Conservation (phyloP, 257 asterid genomes). For the Ballota nigra region DNA sequence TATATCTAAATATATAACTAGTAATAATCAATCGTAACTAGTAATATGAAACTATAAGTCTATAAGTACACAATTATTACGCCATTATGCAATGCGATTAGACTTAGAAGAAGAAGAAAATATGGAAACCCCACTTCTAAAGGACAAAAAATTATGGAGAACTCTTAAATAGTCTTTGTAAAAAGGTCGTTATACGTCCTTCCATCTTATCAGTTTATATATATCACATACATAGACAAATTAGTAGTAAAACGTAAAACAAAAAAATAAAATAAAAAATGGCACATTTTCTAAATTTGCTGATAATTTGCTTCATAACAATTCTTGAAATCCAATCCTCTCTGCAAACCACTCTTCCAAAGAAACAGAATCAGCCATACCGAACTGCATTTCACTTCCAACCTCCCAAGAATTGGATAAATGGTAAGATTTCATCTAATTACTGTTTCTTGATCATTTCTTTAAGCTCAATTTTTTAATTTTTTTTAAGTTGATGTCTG, state of each 20-base stretch:
- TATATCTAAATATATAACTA: too few species aligned
- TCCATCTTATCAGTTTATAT: background rate
- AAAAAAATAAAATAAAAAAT: background rate
- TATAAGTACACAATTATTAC: background rate
- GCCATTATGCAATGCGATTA: background rate
- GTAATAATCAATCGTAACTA: too few species aligned
- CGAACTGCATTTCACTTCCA: constrained; percentile 64
- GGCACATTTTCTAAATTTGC: constrained; percentile 16
- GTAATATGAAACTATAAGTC: too few species aligned
- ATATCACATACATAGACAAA: background rate
- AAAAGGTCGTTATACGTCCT: background rate
- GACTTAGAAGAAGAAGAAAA: background rate
- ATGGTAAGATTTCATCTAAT: constrained; percentile 23
- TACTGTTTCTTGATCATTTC: too few species aligned
- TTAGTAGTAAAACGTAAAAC: background rate
- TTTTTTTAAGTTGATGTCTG: background rate
- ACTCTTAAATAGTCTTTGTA: background rate
- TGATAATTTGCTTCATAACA: background rate
- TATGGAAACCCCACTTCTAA: background rate
- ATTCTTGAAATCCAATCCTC: constrained; percentile 13
- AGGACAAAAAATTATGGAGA: background rate
- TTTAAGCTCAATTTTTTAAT: too few species aligned
- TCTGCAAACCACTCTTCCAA: background rate
- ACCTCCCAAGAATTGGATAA: constrained; percentile 59
- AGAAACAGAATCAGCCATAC: constrained; percentile 26